phyloP scores from a whole-genome alignment of 352 stramenopile genomes.

The Elongisporangium prolatum region DNA sequence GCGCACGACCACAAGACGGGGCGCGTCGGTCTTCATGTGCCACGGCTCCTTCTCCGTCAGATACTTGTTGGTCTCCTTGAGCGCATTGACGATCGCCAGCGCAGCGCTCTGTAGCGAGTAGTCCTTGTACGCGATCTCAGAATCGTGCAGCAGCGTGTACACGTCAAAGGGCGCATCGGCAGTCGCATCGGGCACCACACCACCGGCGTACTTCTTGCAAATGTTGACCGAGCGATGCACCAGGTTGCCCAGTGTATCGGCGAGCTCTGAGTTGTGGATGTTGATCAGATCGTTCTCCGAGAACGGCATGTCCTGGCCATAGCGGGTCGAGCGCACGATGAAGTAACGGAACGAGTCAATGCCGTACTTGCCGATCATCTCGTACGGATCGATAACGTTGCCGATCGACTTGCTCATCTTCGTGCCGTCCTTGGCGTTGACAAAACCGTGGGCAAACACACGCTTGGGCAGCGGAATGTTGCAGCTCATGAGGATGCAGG shows the following conservation, averaged over 20 bases:
- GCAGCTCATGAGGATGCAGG: constrained; percentile 98
- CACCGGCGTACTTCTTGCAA: constrained; percentile 94
- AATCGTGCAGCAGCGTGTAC: constrained; percentile 72
- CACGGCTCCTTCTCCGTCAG: constrained; percentile 97
- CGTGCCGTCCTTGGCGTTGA: constrained; percentile 96
- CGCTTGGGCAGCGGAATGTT: constrained; percentile 91
- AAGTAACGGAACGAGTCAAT: constrained; percentile 96
- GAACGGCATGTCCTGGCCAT: constrained; percentile 95
- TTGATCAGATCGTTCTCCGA: constrained; percentile 91
- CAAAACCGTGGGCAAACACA: constrained; percentile 98
- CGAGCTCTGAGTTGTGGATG: constrained; percentile 97
- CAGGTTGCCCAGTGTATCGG: constrained; percentile 93
- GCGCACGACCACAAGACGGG: constrained; percentile 89
- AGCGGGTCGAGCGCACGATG: constrained; percentile 88
- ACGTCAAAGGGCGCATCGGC: constrained; percentile 85
- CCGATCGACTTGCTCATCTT: constrained; percentile 99
- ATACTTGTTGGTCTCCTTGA: constrained; percentile 97
- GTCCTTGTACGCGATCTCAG: constrained; percentile 89
- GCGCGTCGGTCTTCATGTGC: constrained; percentile 93
- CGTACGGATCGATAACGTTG: constrained; percentile 97
- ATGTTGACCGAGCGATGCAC: constrained; percentile 96
- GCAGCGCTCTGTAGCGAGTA: constrained; percentile 90
- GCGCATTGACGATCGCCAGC: constrained; percentile 87
- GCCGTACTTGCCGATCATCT: constrained; percentile 92
- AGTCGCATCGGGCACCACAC: constrained; percentile 52